These are phyloP conservation scores for Triangularia setosa DNA, from an alignment of 2,329 filamentous ascomycete species.

Conservation along the genomic window DNA sequence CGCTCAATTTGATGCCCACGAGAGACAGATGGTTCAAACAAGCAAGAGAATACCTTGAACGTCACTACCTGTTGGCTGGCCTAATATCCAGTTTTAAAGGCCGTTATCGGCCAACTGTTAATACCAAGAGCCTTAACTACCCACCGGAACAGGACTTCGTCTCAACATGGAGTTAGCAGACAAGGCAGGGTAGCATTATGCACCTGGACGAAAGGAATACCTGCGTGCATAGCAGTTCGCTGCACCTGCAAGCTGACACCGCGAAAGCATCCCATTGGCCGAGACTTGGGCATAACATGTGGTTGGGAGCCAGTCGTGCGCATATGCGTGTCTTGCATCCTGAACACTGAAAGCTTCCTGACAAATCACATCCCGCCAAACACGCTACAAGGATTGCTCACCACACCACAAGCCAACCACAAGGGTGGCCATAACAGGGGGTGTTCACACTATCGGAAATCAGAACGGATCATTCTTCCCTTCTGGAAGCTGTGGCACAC, in stretches of 20 bases:
- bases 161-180: neutral
- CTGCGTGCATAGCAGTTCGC: neutral
- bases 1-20: neutral
- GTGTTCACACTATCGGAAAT: neutral
- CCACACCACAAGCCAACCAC: neutral
- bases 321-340: neutral
- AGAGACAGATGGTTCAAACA: too few species aligned
- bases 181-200: neutral
- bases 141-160: neutral
- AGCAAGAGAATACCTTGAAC: neutral
- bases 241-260: neutral
- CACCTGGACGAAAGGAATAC: neutral
- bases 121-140: too few species aligned
- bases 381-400: neutral
- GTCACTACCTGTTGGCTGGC: too few species aligned
- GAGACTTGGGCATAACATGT: neutral
- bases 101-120: too few species aligned
- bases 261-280: neutral
- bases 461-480: neutral
- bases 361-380: neutral
- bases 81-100: too few species aligned
- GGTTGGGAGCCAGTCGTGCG: neutral
- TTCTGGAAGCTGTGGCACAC: neutral
- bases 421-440: neutral
- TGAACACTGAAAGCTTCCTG: neutral